A percentile compares a stretch with the other conserved stretches of the same genome.
phyloP scores from a whole-genome alignment of 306 rosid genomes.

The Quillaja saponaria region DNA sequence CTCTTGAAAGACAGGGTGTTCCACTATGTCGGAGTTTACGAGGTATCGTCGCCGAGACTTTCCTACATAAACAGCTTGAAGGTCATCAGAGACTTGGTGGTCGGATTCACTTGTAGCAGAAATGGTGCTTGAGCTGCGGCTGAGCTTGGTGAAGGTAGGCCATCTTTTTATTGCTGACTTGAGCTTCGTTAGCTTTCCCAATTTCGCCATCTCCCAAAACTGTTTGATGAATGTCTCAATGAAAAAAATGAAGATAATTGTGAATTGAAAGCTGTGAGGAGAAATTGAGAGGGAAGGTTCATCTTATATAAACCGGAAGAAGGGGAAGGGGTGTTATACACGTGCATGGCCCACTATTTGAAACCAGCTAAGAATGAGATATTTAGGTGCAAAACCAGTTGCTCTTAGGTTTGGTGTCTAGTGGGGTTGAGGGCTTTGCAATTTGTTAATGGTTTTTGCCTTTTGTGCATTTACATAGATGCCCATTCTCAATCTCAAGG shows the following conservation, averaged over 20 bases:
- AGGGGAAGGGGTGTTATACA: constrained; percentile 18
- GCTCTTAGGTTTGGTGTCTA: constrained; percentile 40
- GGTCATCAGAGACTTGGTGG: constrained; percentile 13
- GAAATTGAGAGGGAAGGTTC: constrained; percentile 42
- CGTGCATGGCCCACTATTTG: constrained; percentile 73
- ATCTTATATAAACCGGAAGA: constrained; percentile 35
- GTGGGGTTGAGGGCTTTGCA: constrained; percentile 19
- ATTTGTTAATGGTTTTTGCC: background rate
- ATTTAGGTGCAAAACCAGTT: constrained; percentile 47
- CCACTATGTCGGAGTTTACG: constrained; percentile 58
- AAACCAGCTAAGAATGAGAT: constrained; percentile 71
- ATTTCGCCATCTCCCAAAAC: constrained; percentile 59
- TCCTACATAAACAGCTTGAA: constrained; percentile 73
- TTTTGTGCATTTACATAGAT: constrained; percentile 26
- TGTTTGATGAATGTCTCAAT: constrained; percentile 30
- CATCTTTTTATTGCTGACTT: constrained; percentile 78
- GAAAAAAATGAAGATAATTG: background rate
- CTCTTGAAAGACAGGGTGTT: constrained; percentile 78
- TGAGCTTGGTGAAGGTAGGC: constrained; percentile 73
- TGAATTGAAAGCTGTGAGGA: constrained; percentile 17
- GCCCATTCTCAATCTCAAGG: constrained; percentile 23
- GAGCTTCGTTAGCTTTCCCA: constrained; percentile 76
- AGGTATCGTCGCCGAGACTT: constrained; percentile 71
- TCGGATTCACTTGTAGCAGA: constrained; percentile 26
- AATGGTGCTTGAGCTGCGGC: constrained; percentile 48